Evolutionary conservation across 225 moss, liverwort and hornwort species (phyloP).

Genomic region (Physcomitrellopsis africana): DNA sequence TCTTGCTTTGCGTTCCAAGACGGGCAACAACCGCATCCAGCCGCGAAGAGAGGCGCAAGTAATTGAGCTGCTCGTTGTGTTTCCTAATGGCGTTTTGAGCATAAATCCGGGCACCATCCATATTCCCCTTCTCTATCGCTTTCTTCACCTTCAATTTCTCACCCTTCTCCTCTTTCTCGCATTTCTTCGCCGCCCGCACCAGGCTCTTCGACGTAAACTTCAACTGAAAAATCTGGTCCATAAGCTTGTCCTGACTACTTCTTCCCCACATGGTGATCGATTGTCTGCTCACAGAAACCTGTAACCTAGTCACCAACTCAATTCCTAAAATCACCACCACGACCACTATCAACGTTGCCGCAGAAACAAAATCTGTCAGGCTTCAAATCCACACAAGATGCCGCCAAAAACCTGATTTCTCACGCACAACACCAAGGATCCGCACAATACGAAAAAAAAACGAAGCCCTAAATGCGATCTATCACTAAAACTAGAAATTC

Average conservation of each 20-base stretch:
- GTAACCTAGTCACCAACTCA: neutral
- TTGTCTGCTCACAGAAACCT: neutral
- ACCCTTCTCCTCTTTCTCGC: constrained; percentile 67
- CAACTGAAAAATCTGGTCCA: constrained; percentile 66
- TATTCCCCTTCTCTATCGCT: constrained; percentile 68
- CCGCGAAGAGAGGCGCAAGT: constrained; percentile 50
- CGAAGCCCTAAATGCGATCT: no score
- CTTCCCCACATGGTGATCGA: constrained; percentile 51
- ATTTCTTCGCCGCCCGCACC: constrained; percentile 60
- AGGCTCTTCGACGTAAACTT: constrained; percentile 65
- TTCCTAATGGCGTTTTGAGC: constrained; percentile 63
- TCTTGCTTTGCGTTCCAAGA: constrained; percentile 65
- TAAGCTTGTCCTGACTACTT: constrained; percentile 59
- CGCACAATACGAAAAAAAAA: neutral
- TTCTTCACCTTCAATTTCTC: constrained; percentile 70
- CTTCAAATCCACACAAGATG: neutral
- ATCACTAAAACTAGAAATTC: neutral
- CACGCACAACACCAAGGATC: neutral
- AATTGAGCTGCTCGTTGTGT: constrained; percentile 67
- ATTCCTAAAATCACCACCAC: neutral
- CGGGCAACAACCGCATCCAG: constrained; percentile 61
- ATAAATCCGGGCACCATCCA: constrained; percentile 65
- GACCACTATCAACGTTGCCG: neutral
- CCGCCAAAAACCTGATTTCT: neutral
- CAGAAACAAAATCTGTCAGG: neutral